Percentiles rank a stretch among this genome's conserved stretches.
phyloP scores from a whole-genome alignment of 2,329 filamentous ascomycete species.

The Arthrobotrys conoides region DNA sequence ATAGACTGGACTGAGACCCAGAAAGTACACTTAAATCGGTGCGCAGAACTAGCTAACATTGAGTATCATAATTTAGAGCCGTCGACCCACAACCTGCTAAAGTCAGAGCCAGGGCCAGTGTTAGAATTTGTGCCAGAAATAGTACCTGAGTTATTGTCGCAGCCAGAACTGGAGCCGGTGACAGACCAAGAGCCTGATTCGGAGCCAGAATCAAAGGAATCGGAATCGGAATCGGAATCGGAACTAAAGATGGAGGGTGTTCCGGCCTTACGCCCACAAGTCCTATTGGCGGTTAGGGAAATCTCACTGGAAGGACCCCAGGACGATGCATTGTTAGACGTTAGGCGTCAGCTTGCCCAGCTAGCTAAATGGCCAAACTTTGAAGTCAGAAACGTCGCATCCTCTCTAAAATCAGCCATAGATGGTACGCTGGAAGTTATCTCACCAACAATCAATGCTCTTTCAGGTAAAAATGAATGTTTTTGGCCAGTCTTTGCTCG shows the following conservation, averaged over 20 bases:
- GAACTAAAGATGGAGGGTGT: neutral
- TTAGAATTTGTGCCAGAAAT: too few species aligned
- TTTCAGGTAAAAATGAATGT: neutral
- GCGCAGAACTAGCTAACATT: too few species aligned
- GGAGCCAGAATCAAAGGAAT: neutral
- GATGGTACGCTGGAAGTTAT: constrained; percentile 3
- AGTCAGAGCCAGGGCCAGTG: too few species aligned
- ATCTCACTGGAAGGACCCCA: neutral
- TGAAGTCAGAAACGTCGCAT: neutral
- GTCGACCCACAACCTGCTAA: too few species aligned
- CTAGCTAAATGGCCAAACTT: constrained; percentile 1
- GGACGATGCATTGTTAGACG: constrained; percentile 5
- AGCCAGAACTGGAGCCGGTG: too few species aligned
- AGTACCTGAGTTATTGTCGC: too few species aligned
- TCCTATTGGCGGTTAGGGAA: neutral
- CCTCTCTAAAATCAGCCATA: constrained; percentile 1
- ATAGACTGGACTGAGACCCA: neutral
- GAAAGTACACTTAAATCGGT: neutral
- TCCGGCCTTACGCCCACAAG: too few species aligned
- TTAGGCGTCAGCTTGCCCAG: neutral
- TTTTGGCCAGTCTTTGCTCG: neutral
- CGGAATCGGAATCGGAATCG: neutral
- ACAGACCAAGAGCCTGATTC: neutral
- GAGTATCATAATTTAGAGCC: too few species aligned
- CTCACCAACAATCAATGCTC: neutral